Conservation (phyloP, 2,329 filamentous ascomycete species). For the Tolypocladium inflatum region DNA sequence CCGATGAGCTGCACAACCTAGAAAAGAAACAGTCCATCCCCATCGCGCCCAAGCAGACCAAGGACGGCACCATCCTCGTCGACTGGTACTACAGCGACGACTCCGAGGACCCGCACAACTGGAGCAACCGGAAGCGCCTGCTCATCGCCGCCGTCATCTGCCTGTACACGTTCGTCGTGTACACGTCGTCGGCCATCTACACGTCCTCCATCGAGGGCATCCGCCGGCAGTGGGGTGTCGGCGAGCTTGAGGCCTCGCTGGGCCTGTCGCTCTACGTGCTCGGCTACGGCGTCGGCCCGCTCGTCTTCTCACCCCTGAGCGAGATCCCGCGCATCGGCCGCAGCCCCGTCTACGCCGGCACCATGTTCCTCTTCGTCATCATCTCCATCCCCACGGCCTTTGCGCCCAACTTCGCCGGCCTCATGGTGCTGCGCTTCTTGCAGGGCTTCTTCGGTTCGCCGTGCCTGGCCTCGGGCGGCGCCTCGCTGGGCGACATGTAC, state of each 20-base stretch:
- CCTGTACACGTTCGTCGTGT: conserved; percentile 52
- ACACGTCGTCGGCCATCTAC: conserved; percentile 38
- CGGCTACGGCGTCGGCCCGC: conserved; percentile 53
- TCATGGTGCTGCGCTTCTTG: conserved; percentile 55
- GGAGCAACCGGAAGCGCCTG: conserved; percentile 32
- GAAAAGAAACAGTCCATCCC: conserved; percentile 38
- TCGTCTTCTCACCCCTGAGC: conserved; percentile 56
- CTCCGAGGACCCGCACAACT: conserved; percentile 45
- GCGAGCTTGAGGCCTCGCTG: conserved; percentile 40
- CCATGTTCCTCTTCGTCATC: conserved; percentile 60
- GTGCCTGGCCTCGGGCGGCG: conserved; percentile 50
- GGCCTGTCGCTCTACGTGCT: conserved; percentile 55
- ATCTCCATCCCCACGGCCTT: conserved; percentile 55
- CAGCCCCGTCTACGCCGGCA: conserved; percentile 57
- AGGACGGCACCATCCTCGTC: conserved; percentile 41
- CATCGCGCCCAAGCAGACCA: conserved; percentile 37
- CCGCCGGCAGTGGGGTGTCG: conserved; percentile 42
- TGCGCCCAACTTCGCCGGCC: conserved; percentile 50
- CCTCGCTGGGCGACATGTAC: conserved; percentile 44
- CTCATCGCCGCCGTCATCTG: conserved; percentile 36
- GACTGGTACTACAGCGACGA: conserved; percentile 48
- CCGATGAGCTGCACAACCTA: conserved; percentile 22
- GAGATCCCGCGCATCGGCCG: conserved; percentile 60
- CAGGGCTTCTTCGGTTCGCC: conserved; percentile 59
- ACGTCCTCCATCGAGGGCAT: conserved; percentile 36